A percentile compares a stretch with the other conserved stretches of the same genome.
These are phyloP conservation scores for Phytopythium sindhum DNA, from an alignment of 352 stramenopile genomes.

Conservation along the genomic window DNA sequence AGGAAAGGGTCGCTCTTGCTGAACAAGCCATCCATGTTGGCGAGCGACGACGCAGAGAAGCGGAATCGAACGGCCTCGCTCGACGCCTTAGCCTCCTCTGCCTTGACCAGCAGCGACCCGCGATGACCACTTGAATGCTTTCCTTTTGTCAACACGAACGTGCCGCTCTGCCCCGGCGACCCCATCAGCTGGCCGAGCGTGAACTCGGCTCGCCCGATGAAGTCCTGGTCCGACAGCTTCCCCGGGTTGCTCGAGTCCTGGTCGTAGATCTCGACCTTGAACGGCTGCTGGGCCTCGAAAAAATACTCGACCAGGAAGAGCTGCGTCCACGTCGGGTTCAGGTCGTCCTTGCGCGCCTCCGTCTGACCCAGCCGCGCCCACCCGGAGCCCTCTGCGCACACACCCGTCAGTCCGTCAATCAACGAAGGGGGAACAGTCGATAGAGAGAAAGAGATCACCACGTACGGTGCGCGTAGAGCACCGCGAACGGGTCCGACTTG, in stretches of 20 bases:
- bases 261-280: conserved; percentile 87
- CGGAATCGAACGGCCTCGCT: conserved; percentile 42
- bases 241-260: conserved; percentile 63
- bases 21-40: conserved; percentile 71
- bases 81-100: conserved; percentile 50
- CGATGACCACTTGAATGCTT: conserved; percentile 43
- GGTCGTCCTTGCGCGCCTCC: conserved; percentile 70
- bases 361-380: conserved; percentile 77
- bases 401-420: neutral
- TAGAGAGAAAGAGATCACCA: conserved; percentile 6
- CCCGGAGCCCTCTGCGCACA: conserved; percentile 31
- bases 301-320: conserved; percentile 81
- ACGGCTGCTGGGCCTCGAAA: conserved; percentile 83
- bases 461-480: conserved; percentile 45
- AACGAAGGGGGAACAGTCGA: neutral
- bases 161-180: conserved; percentile 53
- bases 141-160: conserved; percentile 42
- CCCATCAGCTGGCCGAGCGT: conserved; percentile 81
- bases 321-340: conserved; percentile 78
- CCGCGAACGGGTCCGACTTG: conserved; percentile 86
- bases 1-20: conserved; percentile 65
- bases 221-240: conserved; percentile 65
- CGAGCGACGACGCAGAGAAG: conserved; percentile 40
- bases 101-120: conserved; percentile 52
- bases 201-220: conserved; percentile 74